Evolutionary conservation across 148 eudicot species (phyloP).

Genomic region (Dysphania ambrosioides): DNA sequence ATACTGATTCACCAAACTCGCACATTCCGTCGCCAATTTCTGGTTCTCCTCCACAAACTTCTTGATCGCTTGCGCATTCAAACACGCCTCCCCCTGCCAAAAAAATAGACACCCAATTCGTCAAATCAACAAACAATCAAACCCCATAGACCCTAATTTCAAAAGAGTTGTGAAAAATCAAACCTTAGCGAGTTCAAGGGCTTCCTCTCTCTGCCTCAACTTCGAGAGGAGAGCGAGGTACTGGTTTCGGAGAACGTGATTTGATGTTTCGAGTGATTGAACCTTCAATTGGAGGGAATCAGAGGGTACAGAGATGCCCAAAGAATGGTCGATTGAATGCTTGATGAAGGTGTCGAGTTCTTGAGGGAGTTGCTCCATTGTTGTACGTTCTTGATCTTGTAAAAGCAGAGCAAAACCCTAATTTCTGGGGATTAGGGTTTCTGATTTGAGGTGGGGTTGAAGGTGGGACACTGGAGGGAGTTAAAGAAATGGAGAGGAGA

Average conservation of each 20-base stretch:
- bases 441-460: background rate
- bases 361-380: constrained; percentile 61
- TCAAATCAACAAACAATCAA: background rate
- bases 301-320: constrained; percentile 62
- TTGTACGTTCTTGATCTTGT: constrained; percentile 45
- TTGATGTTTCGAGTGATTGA: constrained; percentile 45
- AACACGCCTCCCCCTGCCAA: constrained; percentile 79
- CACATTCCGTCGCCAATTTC: constrained; percentile 70
- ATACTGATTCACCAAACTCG: constrained; percentile 53
- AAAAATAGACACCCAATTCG: background rate
- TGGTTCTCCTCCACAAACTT: constrained; percentile 87
- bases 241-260: constrained; percentile 46
- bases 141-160: background rate
- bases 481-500: background rate
- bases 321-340: constrained; percentile 52
- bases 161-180: constrained; percentile 1
- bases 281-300: constrained; percentile 55
- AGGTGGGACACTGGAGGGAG: background rate
- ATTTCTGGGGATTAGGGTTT: background rate
- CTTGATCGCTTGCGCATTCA: constrained; percentile 87
- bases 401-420: constrained; percentile 20
- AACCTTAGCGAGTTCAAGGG: constrained; percentile 75
- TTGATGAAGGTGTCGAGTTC: constrained; percentile 65
- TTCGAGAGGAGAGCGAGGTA: constrained; percentile 41
- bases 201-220: constrained; percentile 55